Evolutionary conservation across 768 basidiomycete species (phyloP).

Genomic region (Ephemerocybe angulata): DNA sequence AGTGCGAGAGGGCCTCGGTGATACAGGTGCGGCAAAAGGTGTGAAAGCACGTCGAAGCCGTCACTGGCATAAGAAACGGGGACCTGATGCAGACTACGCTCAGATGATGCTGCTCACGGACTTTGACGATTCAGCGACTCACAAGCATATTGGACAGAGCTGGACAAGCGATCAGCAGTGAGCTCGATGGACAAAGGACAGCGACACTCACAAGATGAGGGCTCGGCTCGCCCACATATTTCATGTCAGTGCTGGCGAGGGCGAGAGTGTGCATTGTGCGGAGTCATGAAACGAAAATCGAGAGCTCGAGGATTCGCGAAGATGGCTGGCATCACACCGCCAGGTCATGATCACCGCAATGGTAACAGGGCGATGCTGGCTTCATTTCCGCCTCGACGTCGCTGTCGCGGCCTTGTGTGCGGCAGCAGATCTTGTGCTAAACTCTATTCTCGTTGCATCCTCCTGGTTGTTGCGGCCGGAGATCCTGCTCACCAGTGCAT

Average conservation of each 20-base stretch:
- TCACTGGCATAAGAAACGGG: slow-evolving; percentile 74
- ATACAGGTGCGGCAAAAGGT: slow-evolving; percentile 86
- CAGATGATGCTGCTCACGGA: background rate
- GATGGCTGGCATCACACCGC: no score
- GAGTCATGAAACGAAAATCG: background rate
- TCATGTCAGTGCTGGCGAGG: background rate
- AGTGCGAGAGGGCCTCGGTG: slow-evolving; percentile 56
- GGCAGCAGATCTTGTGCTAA: no score
- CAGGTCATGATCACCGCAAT: no score
- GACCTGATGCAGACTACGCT: slow-evolving; percentile 31
- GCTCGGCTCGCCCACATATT: background rate
- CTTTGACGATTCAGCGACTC: background rate
- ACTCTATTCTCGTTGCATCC: no score
- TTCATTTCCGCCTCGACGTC: background rate
- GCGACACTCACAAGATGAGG: slow-evolving; percentile 1
- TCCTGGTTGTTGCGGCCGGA: no score
- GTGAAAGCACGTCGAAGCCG: slow-evolving; percentile 69
- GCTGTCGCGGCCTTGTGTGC: background rate
- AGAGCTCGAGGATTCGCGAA: background rate
- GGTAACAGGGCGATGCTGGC: no score
- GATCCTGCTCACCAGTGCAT: no score
- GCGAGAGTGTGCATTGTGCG: background rate
- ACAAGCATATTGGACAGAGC: slow-evolving; percentile 3
- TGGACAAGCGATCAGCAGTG: background rate
- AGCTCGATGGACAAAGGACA: background rate